Evolutionary conservation across 2,329 filamentous ascomycete genomes (phyloP).

Genomic region (Tolypocladium ovalisporum): DNA sequence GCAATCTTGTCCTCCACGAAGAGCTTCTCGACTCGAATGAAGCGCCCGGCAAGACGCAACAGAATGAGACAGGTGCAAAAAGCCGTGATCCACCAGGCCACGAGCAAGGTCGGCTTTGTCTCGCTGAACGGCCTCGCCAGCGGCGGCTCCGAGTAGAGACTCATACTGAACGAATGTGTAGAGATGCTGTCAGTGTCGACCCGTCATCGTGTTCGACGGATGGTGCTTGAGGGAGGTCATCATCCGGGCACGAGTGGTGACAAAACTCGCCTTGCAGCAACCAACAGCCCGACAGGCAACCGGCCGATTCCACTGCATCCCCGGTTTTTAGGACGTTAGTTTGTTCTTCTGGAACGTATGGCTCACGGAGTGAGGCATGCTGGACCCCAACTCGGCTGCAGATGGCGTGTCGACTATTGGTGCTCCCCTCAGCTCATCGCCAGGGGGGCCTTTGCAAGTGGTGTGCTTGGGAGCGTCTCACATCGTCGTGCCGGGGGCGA

Average conservation of each 20-base stretch:
- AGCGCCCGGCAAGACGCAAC: conserved; percentile 68
- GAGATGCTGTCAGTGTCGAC: not conserved
- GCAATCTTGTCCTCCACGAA: conserved; percentile 87
- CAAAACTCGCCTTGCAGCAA: not conserved
- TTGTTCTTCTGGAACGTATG: not conserved
- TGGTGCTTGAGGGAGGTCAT: not conserved
- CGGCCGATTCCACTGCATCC: too few species aligned
- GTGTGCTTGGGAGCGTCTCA: not conserved
- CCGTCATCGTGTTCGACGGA: not conserved
- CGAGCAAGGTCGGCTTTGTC: conserved; percentile 85
- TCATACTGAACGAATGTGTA: not conserved
- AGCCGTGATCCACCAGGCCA: conserved; percentile 89
- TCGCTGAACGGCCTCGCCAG: conserved; percentile 24
- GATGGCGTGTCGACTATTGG: not conserved
- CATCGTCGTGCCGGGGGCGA: not conserved
- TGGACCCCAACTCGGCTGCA: not conserved
- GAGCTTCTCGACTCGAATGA: conserved; percentile 72
- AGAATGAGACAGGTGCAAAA: conserved; percentile 79
- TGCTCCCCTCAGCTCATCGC: not conserved
- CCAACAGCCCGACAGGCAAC: not conserved
- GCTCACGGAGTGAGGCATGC: not conserved
- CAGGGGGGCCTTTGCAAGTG: not conserved
- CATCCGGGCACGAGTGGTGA: not conserved
- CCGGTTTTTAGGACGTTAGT: not conserved
- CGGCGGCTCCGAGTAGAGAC: not conserved